phyloP scores from a whole-genome alignment of 441 rosid species.

The Omphalea diandra region DNA sequence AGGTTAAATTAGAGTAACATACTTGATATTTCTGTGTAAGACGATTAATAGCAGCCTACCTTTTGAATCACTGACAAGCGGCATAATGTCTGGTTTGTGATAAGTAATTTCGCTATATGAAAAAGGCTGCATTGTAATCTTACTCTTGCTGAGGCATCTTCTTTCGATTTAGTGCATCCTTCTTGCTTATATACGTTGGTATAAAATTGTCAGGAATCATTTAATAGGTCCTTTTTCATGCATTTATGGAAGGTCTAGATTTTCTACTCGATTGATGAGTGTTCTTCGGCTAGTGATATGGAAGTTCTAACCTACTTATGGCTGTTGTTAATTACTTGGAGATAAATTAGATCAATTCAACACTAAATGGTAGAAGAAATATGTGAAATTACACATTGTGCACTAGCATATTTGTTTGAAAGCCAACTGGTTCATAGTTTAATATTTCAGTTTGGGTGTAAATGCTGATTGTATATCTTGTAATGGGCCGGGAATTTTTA shows the following conservation, averaged over 20 bases:
- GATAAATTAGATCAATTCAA: not conserved
- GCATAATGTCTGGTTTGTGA: not conserved
- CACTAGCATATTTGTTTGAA: not conserved
- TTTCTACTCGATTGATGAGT: too few species aligned
- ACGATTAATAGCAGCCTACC: not conserved
- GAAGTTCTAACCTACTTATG: too few species aligned
- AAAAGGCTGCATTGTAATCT: not conserved
- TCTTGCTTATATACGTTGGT: not conserved
- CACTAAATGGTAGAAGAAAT: not conserved
- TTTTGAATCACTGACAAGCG: not conserved
- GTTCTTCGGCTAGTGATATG: too few species aligned
- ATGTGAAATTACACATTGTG: not conserved
- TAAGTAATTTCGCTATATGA: not conserved
- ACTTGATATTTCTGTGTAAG: not conserved
- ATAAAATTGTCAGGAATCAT: not conserved
- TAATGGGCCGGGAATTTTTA: not conserved
- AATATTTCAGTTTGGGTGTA: not conserved
- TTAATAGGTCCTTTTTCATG: not conserved
- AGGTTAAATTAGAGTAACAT: too few species aligned
- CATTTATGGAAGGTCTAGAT: not conserved
- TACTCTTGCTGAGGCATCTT: not conserved
- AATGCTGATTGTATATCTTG: not conserved
- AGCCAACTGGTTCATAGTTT: not conserved
- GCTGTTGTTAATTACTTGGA: too few species aligned
- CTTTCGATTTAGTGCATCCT: not conserved